Conservation (phyloP, 768 basidiomycete species). For the Austroboletus eburneus region DNA sequence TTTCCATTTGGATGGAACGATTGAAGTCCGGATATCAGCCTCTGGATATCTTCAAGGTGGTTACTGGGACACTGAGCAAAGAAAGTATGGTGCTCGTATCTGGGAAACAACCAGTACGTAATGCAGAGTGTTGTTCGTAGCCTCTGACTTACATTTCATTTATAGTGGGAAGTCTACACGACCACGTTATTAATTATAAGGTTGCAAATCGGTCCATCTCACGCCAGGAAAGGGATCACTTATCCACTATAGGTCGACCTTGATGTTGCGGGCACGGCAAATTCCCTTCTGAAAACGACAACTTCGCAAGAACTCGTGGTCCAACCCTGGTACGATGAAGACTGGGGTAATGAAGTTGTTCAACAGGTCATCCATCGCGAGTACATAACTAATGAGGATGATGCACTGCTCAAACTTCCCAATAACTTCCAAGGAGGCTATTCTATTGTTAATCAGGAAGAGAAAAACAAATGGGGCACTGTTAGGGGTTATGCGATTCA, state of each 20-base stretch:
- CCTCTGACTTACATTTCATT: neutral
- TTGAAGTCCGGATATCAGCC: slow-evolving; percentile 64
- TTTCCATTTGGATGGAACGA: slow-evolving; percentile 62
- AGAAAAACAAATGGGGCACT: slow-evolving; percentile 52
- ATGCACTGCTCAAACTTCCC: slow-evolving; percentile 48
- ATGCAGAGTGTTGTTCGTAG: neutral
- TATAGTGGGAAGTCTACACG: slow-evolving; percentile 61
- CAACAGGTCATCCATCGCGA: slow-evolving; percentile 50
- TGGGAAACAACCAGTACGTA: slow-evolving; percentile 50
- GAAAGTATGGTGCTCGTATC: slow-evolving; percentile 51
- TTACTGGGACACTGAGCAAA: slow-evolving; percentile 49
- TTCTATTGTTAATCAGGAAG: slow-evolving; percentile 51
- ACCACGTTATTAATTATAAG: slow-evolving; percentile 65
- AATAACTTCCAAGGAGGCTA: slow-evolving; percentile 55
- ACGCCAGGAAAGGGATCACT: neutral
- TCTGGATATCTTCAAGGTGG: slow-evolving; percentile 68
- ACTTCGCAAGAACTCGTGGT: slow-evolving; percentile 46
- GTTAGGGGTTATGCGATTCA: slow-evolving; percentile 60
- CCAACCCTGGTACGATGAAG: slow-evolving; percentile 54
- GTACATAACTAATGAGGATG: slow-evolving; percentile 49
- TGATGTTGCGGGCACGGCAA: slow-evolving; percentile 55
- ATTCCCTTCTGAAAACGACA: slow-evolving; percentile 51
- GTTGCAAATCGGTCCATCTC: slow-evolving; percentile 17
- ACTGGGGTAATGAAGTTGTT: slow-evolving; percentile 52
- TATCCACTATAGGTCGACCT: slow-evolving; percentile 48